Conservation (phyloP, 202 grass and related monocot genomes). For the Schoenoplectus tabernaemontani region DNA sequence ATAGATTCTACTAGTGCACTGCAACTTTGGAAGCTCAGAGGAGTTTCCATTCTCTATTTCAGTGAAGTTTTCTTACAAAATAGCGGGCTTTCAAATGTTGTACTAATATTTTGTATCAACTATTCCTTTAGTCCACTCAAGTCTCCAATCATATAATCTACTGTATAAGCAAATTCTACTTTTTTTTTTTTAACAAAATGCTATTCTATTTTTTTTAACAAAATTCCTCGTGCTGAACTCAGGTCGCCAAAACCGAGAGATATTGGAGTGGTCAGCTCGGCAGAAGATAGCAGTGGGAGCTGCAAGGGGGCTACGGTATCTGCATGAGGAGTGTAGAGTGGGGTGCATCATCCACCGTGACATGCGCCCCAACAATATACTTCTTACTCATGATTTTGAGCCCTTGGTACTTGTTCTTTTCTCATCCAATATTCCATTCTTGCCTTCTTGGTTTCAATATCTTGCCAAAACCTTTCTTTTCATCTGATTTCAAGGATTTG, state of each 20-base stretch:
- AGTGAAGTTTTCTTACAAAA: background rate
- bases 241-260: slow-evolving; percentile 33
- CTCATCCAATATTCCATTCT: background rate
- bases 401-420: slow-evolving; percentile 56
- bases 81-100: background rate
- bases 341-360: slow-evolving; percentile 99
- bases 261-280: slow-evolving; percentile 75
- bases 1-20: background rate
- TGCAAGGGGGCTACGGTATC: slow-evolving; percentile 86
- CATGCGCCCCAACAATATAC: slow-evolving; percentile 98
- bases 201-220: too few relatives aligned
- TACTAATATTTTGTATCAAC: background rate
- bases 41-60: too few relatives aligned
- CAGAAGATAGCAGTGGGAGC: slow-evolving; percentile 99
- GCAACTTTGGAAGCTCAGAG: too few relatives aligned
- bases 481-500: slow-evolving; percentile 1
- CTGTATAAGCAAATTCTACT: background rate
- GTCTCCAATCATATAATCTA: background rate
- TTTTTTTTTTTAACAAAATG: background rate
- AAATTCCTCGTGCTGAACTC: background rate
- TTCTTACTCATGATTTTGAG: slow-evolving; percentile 99
- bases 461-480: background rate
- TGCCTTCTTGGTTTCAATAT: background rate
- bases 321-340: slow-evolving; percentile 97
- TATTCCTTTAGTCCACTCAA: background rate